Base-by-base conservation (phyloP, 208 protist species). In the Leishmania lainsoni region DNA sequence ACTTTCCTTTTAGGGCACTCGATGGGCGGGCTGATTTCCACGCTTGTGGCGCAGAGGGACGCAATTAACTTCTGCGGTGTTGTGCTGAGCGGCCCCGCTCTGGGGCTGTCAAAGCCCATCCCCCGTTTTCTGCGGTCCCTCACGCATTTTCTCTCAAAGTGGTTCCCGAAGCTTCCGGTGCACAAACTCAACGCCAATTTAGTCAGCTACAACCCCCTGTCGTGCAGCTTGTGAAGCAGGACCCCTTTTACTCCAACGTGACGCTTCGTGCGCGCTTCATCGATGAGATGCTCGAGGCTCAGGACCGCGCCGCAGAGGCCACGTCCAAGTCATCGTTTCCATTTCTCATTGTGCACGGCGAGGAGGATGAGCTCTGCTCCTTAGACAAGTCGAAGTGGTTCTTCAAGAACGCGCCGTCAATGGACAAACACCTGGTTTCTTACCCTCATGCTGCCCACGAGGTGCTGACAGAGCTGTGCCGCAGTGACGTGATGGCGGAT, bases 1-100 rank as follows among this genome's bases (percentile, higher is more conserved):
- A 85, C 80, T n/a, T 91, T 91, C 71, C 84, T 96, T 39, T 52
- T 96, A 45, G 92, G 92, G 12, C 92, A 96, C 78, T 96, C 92
- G 51, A 96, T 96, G 92, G 92, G 92, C 8, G 92, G 92, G 3
- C 83, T 96, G 29, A 94, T 96, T 65, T 69, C 88, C 6, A 83
- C 81, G 22, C 86, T 85, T n/a, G 83, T 92, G 48, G 89, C 91
- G 17, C 68, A 90, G 58, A 88, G 91, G 26, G 83, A 88, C 16
- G 74, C 70, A 6, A 75, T 42, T 3, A 76, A 35, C 35, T 91
- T 86, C 48, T 66, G 72, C 42, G 87, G 79, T 14, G 90, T 96
- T 48, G 75, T 96, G 1, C 88, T 96, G 5, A 94, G 91, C 76
- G 92, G 91, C 39, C 92, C 92, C 0, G 91, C 89, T 20, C 61